Evolutionary conservation across 257 asterid species (phyloP).

Genomic region (Euphrasia confusa): DNA sequence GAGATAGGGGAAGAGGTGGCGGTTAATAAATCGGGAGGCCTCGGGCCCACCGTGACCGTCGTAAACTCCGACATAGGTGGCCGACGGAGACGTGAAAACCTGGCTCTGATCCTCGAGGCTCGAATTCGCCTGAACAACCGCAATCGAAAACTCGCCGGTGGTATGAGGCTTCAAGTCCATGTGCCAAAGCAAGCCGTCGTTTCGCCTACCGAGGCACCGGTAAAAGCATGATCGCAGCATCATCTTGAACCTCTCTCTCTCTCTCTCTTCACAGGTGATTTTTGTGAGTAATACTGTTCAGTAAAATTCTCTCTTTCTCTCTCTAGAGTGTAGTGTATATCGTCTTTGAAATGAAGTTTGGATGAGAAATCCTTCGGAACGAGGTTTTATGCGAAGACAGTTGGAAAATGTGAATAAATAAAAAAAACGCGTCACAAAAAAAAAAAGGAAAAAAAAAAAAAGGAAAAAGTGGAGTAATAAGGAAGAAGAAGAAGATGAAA

Average conservation of each 20-base stretch:
- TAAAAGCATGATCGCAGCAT: conserved; percentile 67
- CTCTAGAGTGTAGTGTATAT: neutral
- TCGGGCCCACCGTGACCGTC: conserved; percentile 99
- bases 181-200: conserved; percentile 77
- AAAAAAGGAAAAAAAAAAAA: too few relatives aligned
- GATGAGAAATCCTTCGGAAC: conserved; percentile 13
- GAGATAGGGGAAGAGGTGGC: conserved; percentile 69
- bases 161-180: conserved; percentile 79
- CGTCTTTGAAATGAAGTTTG: neutral
- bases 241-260: conserved; percentile 4
- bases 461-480: neutral
- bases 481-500: conserved; percentile 22
- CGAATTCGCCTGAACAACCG: conserved; percentile 93
- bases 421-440: conserved; percentile 23
- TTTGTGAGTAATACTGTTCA: neutral
- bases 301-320: neutral
- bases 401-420: conserved; percentile 4
- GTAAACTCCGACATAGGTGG: conserved; percentile 86
- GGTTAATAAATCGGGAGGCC: conserved; percentile 86
- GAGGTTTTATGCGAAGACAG: conserved; percentile 27
- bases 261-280: neutral
- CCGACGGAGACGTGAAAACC: conserved; percentile 84
- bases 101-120: conserved; percentile 88
- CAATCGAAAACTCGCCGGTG: conserved; percentile 84
- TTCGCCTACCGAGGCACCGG: conserved; percentile 56